These are phyloP conservation scores for Aspergillus asperescens DNA, from an alignment of 495 filamentous ascomycete species.

Conservation along the genomic window DNA sequence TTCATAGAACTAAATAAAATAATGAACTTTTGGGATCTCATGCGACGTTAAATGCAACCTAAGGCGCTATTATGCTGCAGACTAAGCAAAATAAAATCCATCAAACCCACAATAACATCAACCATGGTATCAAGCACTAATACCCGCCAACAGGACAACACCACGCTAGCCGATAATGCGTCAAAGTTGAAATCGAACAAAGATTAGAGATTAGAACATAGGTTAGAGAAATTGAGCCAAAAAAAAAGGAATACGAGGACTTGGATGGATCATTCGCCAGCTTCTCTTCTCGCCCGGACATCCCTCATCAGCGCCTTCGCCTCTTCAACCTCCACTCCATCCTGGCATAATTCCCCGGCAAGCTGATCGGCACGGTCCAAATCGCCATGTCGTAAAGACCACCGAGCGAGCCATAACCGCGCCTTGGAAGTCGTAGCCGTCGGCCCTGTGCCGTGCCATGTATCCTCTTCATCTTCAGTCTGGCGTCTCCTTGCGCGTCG, in stretches of 20 bases:
- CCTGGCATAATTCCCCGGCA: constrained; percentile 86
- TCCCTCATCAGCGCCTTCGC: constrained; percentile 93
- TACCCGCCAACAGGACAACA: not conserved
- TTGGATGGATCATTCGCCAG: constrained; percentile 13
- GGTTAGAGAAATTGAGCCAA: not conserved
- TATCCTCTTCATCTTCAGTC: constrained; percentile 35
- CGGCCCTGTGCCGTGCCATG: constrained; percentile 61
- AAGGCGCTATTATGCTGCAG: too few species aligned
- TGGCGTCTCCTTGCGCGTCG: constrained; percentile 14
- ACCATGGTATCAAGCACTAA: not conserved
- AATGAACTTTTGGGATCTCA: too few species aligned
- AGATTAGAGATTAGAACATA: not conserved
- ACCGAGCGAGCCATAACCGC: constrained; percentile 86
- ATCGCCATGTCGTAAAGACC: constrained; percentile 68
- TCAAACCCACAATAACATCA: too few species aligned
- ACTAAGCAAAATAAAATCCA: too few species aligned
- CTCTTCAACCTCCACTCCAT: constrained; percentile 96
- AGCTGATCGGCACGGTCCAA: constrained; percentile 71
- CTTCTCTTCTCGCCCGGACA: constrained; percentile 73
- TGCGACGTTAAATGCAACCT: too few species aligned
- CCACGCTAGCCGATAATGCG: constrained; percentile 13
- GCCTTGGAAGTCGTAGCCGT: constrained; percentile 87
- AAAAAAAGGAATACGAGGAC: constrained; percentile 13
- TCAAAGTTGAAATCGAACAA: constrained; percentile 16
- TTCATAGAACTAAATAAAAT: not conserved